Evolutionary conservation across 2,329 filamentous ascomycete species (phyloP), one percentile per base, ranked within the genome.

Genomic region (Sporothrix pallida): DNA sequence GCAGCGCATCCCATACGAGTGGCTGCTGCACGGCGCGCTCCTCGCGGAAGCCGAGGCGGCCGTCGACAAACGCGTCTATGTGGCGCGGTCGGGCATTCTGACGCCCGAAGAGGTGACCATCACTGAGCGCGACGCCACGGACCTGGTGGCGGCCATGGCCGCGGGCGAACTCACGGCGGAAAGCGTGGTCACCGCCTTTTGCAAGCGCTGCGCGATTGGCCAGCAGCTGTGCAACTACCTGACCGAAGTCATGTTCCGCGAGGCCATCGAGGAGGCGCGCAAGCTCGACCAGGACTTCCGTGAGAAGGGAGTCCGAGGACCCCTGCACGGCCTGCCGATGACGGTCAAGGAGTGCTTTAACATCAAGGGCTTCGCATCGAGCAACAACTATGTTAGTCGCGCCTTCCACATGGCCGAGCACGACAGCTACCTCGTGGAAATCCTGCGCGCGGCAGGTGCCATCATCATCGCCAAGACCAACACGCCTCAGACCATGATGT

Each of bases 381-480:
- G 50, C 50, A 52, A 52, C 50, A 52, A 52, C 50, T 52, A 52
- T 12, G 50, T 52, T 15, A 52, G 50, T 12, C 50, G 50, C 50
- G 50, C 50, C 13, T 52, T 52, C 50, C 50, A 52, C 50, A 52
- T 52, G 12, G 50, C 50, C 15, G 15, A 52, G 15, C 50, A 52
- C 50, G 50, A 52, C 50, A 52, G 50, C 50, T 52, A 52, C 15
- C 50, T 52, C 1, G 50, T 52, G 1, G 50, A 17, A 2, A 62
- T 78, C 72, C 54, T 71, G 17, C 54, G 52, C 31, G 17, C 26
- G 4, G 70, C 80, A 1, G 78, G 79, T 2, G 77, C 76, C 12
- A 75, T 82, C 1, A 74, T 81, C 0, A 77, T 71, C n/a, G 75
- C 76, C 54, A 71, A 71, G 69, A 71, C 69, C 54, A 79, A 76